These are phyloP conservation scores for Speleostelium caveatum DNA, from an alignment of 78 protist species.

Conservation along the genomic window DNA sequence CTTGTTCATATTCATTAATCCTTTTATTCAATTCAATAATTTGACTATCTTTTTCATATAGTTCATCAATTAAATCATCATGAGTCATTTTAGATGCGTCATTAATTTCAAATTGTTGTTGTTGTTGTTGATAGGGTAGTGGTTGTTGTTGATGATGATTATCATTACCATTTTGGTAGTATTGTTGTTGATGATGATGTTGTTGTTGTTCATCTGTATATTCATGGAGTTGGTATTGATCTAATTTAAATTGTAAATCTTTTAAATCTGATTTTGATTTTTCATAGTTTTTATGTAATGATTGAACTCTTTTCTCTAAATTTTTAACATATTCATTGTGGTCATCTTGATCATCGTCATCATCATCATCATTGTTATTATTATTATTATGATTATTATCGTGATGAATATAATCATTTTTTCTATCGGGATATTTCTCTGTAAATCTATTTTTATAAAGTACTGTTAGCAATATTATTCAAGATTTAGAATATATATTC, in stretches of 20 bases:
- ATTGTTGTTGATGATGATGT: background rate
- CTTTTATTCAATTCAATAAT: background rate
- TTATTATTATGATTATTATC: too few species aligned
- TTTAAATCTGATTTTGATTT: background rate
- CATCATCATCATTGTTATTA: background rate
- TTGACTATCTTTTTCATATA: background rate
- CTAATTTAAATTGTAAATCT: background rate
- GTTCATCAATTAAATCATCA: background rate
- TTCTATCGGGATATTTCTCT: background rate
- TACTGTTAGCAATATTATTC: too few species aligned
- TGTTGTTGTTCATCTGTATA: background rate
- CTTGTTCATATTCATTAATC: background rate
- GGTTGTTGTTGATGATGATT: background rate
- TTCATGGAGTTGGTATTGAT: background rate
- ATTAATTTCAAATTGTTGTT: background rate
- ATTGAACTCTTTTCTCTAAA: background rate
- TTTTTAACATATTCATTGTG: background rate
- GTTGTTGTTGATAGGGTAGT: background rate
- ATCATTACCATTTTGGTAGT: background rate
- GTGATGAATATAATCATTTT: too few species aligned
- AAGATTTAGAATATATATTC: too few species aligned
- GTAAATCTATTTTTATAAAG: background rate
- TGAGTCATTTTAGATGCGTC: background rate
- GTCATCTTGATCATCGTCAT: background rate
- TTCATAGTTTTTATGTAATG: too few species aligned